Percentiles rank a stretch among this genome's conserved stretches.
Evolutionary conservation across 2,329 filamentous ascomycete genomes (phyloP).

Genomic region (Apiospora malaysiana): DNA sequence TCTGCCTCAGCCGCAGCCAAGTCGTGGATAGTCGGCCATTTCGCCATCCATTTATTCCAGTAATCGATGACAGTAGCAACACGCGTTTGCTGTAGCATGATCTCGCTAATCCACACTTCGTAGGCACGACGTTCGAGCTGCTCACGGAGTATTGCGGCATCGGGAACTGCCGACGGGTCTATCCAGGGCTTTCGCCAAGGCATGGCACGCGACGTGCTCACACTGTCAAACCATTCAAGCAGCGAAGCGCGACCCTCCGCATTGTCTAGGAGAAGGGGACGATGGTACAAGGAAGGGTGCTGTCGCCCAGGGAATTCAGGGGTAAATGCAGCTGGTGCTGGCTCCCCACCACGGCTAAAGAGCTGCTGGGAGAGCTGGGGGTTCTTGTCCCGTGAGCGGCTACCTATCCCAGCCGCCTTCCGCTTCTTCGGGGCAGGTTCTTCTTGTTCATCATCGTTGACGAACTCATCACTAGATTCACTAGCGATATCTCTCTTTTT

Average conservation of each 20-base stretch:
- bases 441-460: background rate
- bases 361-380: constrained; percentile 31
- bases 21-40: constrained; percentile 64
- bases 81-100: constrained; percentile 71
- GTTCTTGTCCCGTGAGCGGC: constrained; percentile 20
- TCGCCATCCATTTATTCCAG: constrained; percentile 66
- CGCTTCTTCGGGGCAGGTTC: constrained; percentile 16
- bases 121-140: constrained; percentile 62
- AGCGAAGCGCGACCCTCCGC: constrained; percentile 44
- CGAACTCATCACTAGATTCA: constrained; percentile 12
- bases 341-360: constrained; percentile 26
- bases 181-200: constrained; percentile 66
- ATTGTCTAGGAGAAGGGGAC: constrained; percentile 53
- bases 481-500: background rate
- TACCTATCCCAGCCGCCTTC: background rate
- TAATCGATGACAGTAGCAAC: constrained; percentile 67
- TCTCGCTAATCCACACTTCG: constrained; percentile 71
- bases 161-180: constrained; percentile 42
- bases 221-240: constrained; percentile 58
- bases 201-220: constrained; percentile 56
- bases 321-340: constrained; percentile 12
- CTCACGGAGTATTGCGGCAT: constrained; percentile 44
- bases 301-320: constrained; percentile 36
- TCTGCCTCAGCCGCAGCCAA: constrained; percentile 59
- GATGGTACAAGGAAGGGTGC: constrained; percentile 55